Percentiles rank a stretch among this genome's conserved stretches.
phyloP scores from a whole-genome alignment of 2,329 filamentous ascomycete genomes.

The Drechmeria coniospora region DNA sequence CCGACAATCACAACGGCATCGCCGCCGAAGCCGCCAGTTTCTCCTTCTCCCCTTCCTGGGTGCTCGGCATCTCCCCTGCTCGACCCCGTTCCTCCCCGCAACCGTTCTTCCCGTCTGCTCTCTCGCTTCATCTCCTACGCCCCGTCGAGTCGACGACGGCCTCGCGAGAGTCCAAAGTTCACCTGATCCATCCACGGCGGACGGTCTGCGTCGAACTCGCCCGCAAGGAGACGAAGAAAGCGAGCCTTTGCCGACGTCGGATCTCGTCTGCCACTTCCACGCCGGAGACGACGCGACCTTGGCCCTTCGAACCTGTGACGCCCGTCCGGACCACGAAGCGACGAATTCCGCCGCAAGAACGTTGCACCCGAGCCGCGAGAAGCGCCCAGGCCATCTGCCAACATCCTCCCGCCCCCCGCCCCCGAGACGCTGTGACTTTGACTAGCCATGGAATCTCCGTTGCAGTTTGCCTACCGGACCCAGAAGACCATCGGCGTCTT shows the following conservation, averaged over 20 bases:
- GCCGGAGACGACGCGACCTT: too few species aligned
- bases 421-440: constrained; percentile 56
- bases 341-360: constrained; percentile 8
- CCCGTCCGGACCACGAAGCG: too few species aligned
- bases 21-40: constrained; percentile 11
- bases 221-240: neutral
- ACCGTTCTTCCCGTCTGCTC: constrained; percentile 1
- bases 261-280: too few species aligned
- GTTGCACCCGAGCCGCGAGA: constrained; percentile 5
- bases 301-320: too few species aligned
- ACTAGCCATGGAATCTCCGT: constrained; percentile 85
- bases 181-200: constrained; percentile 2
- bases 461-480: constrained; percentile 95
- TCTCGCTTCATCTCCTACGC: constrained; percentile 1
- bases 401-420: constrained; percentile 3
- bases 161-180: neutral
- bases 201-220: too few species aligned
- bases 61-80: constrained; percentile 5
- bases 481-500: constrained; percentile 91
- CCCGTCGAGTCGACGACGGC: neutral
- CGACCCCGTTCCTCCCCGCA: constrained; percentile 5
- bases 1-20: constrained; percentile 13
- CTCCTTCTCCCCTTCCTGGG: constrained; percentile 6
- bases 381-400: constrained; percentile 10
- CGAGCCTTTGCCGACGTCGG: too few species aligned